These are phyloP conservation scores for Fusarium chaquense DNA, from an alignment of 2,329 filamentous ascomycete species.

Conservation along the genomic window DNA sequence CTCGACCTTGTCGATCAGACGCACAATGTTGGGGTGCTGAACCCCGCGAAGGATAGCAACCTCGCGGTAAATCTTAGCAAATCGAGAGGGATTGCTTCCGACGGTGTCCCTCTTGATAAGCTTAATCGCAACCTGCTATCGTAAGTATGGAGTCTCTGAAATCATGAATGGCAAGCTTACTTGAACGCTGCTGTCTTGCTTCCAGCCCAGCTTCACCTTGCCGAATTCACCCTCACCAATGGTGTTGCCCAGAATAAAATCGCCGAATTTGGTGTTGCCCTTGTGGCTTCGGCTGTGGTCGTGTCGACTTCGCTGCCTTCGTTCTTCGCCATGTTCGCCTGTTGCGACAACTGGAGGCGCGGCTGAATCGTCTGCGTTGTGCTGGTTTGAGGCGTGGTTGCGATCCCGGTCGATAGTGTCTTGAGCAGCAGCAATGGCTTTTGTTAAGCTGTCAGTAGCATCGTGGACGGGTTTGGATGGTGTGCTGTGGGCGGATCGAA, in stretches of 20 bases:
- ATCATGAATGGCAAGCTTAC: constrained; percentile 54
- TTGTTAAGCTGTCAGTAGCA: constrained; percentile 82
- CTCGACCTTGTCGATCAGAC: constrained; percentile 97
- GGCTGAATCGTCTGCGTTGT: constrained; percentile 55
- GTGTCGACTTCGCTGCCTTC: constrained; percentile 67
- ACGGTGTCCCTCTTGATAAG: constrained; percentile 93
- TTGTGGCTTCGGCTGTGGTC: constrained; percentile 71
- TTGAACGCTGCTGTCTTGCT: constrained; percentile 90
- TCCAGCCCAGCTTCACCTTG: constrained; percentile 99
- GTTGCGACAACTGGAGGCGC: constrained; percentile 59
- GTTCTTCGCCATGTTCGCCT: constrained; percentile 60
- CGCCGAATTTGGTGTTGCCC: constrained; percentile 83
- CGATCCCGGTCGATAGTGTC: constrained; percentile 49
- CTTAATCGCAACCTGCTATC: constrained; percentile 88
- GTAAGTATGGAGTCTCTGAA: constrained; percentile 26
- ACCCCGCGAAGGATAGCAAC: constrained; percentile 90
- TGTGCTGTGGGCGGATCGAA: constrained; percentile 61
- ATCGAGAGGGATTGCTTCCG: constrained; percentile 85
- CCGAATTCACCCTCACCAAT: constrained; percentile 98
- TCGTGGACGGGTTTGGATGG: constrained; percentile 73
- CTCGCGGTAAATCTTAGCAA: constrained; percentile 98
- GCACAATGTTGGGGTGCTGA: constrained; percentile 96
- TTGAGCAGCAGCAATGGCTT: constrained; percentile 66
- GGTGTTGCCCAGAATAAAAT: constrained; percentile 95
- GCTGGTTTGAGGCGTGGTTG: constrained; percentile 44